Evolutionary conservation across 192 early-diverging fungal species (phyloP).

Genomic region (Entrophospora sp.): DNA sequence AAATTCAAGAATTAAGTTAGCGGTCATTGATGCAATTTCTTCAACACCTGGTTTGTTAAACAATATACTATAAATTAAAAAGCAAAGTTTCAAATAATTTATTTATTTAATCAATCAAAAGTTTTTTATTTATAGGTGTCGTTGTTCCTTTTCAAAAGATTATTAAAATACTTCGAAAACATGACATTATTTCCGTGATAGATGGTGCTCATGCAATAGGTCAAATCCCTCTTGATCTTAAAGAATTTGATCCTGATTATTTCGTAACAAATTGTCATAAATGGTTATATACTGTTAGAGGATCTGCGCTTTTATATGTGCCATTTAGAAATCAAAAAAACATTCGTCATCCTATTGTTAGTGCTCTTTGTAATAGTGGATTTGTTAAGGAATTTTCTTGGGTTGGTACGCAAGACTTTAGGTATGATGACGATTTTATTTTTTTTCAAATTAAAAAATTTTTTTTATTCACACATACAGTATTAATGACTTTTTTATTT

Average conservation of each 20-base stretch:
- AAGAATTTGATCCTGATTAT: slow-evolving; percentile 51
- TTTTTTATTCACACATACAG: background rate
- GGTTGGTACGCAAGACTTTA: slow-evolving; percentile 39
- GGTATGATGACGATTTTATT: background rate
- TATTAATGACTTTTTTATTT: no score
- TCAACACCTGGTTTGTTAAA: slow-evolving; percentile 36
- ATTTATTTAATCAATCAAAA: no score
- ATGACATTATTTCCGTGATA: slow-evolving; percentile 48
- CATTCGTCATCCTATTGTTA: slow-evolving; percentile 40
- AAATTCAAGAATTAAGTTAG: slow-evolving; percentile 26
- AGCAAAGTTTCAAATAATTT: background rate
- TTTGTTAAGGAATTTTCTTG: slow-evolving; percentile 42
- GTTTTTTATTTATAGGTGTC: slow-evolving; percentile 47
- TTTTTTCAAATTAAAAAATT: background rate
- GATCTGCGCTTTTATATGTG: slow-evolving; percentile 49
- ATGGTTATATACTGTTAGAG: slow-evolving; percentile 52
- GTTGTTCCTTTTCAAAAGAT: slow-evolving; percentile 36
- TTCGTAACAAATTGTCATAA: slow-evolving; percentile 63
- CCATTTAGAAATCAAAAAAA: slow-evolving; percentile 37
- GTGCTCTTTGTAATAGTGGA: slow-evolving; percentile 27
- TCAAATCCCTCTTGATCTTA: slow-evolving; percentile 51
- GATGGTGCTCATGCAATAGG: slow-evolving; percentile 65
- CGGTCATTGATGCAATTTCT: slow-evolving; percentile 42
- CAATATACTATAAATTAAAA: background rate
- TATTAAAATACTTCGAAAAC: slow-evolving; percentile 24